Conservation (phyloP, 768 basidiomycete species). For the Pleurotus giganteus region DNA sequence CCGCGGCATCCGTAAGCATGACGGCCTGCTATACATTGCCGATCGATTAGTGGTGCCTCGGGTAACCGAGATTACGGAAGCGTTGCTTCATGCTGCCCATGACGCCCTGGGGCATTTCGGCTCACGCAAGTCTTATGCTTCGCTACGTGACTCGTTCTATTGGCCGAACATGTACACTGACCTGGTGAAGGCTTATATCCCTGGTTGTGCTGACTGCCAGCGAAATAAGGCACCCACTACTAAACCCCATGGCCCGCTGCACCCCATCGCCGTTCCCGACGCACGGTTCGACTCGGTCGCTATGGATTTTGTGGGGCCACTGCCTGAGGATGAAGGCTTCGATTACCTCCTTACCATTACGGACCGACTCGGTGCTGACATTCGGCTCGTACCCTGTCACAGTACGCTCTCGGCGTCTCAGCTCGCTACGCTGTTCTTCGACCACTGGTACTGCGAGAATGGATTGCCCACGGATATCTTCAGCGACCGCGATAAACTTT, state of each 20-base stretch:
- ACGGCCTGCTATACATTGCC: constrained; percentile 14
- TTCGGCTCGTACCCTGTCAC: constrained; percentile 13
- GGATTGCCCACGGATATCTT: constrained; percentile 30
- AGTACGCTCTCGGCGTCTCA: constrained; percentile 14
- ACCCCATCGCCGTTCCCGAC: constrained; percentile 18
- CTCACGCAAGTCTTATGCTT: constrained; percentile 16
- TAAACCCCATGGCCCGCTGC: constrained; percentile 25
- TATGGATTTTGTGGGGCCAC: constrained; percentile 29
- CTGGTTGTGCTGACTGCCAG: constrained; percentile 23
- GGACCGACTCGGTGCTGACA: constrained; percentile 14
- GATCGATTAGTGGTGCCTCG: constrained; percentile 11
- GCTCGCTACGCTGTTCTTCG: constrained; percentile 21
- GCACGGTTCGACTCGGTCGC: constrained; percentile 17
- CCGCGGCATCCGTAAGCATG: constrained; percentile 7
- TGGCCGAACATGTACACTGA: constrained; percentile 23
- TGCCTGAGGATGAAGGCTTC: constrained; percentile 24
- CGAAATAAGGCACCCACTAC: constrained; percentile 13
- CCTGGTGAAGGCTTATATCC: constrained; percentile 25
- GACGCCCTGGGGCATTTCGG: constrained; percentile 18
- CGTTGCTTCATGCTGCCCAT: constrained; percentile 13
- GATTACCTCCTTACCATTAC: constrained; percentile 26
- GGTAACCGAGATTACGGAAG: constrained; percentile 17
- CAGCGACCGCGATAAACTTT: constrained; percentile 34
- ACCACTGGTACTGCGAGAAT: constrained; percentile 27
- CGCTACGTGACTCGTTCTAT: constrained; percentile 15